These are phyloP conservation scores for Didymella sp. DNA, from an alignment of 2,329 filamentous ascomycete genomes.

Conservation along the genomic window DNA sequence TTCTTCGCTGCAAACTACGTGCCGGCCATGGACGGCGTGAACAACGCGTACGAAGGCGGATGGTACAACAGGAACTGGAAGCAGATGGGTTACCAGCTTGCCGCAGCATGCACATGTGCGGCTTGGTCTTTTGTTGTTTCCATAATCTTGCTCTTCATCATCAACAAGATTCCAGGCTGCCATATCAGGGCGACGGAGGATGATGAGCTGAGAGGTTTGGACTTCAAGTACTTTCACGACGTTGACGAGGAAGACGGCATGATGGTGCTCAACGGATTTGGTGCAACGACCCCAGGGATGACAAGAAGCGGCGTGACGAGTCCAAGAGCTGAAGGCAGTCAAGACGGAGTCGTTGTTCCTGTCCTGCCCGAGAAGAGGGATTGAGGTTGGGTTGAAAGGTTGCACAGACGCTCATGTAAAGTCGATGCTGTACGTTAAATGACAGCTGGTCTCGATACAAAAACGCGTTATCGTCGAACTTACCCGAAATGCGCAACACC, in stretches of 20 bases:
- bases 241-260: constrained; percentile 32
- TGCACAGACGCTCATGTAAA: background rate
- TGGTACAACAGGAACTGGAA: constrained; percentile 61
- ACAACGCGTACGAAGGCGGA: constrained; percentile 56
- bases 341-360: constrained; percentile 29
- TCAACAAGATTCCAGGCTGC: constrained; percentile 65
- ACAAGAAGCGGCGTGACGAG: constrained; percentile 9
- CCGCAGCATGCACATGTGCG: constrained; percentile 63
- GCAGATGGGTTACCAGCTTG: constrained; percentile 65
- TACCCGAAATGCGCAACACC: background rate
- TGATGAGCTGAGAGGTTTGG: constrained; percentile 62
- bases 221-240: constrained; percentile 58
- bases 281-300: constrained; percentile 22
- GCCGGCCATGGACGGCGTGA: constrained; percentile 60
- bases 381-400: constrained; percentile 17
- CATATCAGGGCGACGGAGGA: constrained; percentile 63
- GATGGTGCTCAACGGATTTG: constrained; percentile 33
- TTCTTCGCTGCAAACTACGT: constrained; percentile 62
- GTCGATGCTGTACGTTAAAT: background rate
- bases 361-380: constrained; percentile 30
- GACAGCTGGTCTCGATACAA: background rate
- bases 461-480: background rate
- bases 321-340: constrained; percentile 26
- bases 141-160: constrained; percentile 60
- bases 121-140: constrained; percentile 63